Evolutionary conservation across 106 monocot species (phyloP), one percentile per base, ranked within the genome.

Genomic region (Dioscorea zingiberensis): DNA sequence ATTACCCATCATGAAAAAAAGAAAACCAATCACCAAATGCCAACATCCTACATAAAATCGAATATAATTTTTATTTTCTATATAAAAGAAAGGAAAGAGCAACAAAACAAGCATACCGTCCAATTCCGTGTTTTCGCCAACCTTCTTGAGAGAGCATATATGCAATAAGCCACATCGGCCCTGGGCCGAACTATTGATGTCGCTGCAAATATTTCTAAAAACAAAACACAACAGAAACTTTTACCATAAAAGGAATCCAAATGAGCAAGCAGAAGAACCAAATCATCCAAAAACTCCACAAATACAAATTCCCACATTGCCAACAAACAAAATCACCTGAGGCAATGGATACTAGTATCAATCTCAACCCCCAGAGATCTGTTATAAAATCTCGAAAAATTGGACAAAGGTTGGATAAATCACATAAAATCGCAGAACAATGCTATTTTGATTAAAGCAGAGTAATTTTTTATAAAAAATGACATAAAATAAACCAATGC

Each of bases 161-260:
- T 88, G 78, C 93, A 93, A 61, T 93, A 93, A 29, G 85, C 79
- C 38, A 88, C 75, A 68, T 93, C 93, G 2, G 82, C 85, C 44
- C 87, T 71, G 25, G 93, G 93, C 3, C 87, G 79, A 30, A 55
- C 57, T 2, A 68, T 69, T 13, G 88, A 78, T 38, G 83, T 93
- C 4, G 93, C 87, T 18, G 60, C 53, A 73, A 93, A 93, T 55
- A 93, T 85, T 75, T 76, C 93, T 93, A 66, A 4, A 70, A 9
- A n/a, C n/a, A 47, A 48, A 3, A 63, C 22, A 0, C 21, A 64
- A 56, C 9, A 25, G 12, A 58, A 21, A 25, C 2, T 24, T 18
- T 53, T 19, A 16, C 51, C 27, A 13, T 49, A 26, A 25, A 65
- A 12, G 15, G n/a, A 62, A 2, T n/a, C 27, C 28, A 16, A 60